Conservation (phyloP, 1,139 yeast genomes). For the Taphrina confusa region DNA sequence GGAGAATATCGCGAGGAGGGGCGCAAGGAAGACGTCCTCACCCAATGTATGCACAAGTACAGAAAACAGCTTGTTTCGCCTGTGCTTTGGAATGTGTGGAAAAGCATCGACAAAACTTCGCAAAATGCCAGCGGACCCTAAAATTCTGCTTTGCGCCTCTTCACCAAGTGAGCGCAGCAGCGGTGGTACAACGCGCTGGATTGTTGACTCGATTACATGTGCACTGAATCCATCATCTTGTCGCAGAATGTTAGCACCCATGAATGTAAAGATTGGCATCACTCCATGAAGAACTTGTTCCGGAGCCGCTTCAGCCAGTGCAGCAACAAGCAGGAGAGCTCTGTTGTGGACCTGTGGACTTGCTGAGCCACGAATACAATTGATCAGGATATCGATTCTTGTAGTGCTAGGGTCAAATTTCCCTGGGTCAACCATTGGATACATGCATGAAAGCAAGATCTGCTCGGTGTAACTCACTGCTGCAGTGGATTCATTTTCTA, state of each 20-base stretch:
- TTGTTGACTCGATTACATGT: slow-evolving; percentile 89
- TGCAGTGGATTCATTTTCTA: slow-evolving; percentile 86
- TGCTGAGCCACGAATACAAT: slow-evolving; percentile 81
- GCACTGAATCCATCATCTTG: slow-evolving; percentile 96
- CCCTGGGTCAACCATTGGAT: slow-evolving; percentile 57
- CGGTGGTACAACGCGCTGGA: slow-evolving; percentile 88
- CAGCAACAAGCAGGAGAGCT: slow-evolving; percentile 77
- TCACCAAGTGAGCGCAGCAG: slow-evolving; percentile 54
- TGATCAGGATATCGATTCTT: slow-evolving; percentile 86
- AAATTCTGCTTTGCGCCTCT: slow-evolving; percentile 45
- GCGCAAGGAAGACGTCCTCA: slow-evolving; percentile 64
- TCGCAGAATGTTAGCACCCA: slow-evolving; percentile 97
- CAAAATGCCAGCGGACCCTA: slow-evolving; percentile 76
- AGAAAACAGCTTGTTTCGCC: slow-evolving; percentile 81
- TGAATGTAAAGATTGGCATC: slow-evolving; percentile 97
- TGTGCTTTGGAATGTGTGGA: slow-evolving; percentile 92
- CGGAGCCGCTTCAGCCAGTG: slow-evolving; percentile 83
- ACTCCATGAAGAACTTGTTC: slow-evolving; percentile 91
- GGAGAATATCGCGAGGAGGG: slow-evolving; percentile 74
- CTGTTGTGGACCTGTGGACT: slow-evolving; percentile 96
- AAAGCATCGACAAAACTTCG: slow-evolving; percentile 91
- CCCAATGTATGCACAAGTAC: slow-evolving; percentile 78
- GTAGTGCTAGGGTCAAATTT: slow-evolving; percentile 53
- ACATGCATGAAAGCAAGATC: slow-evolving; percentile 83
- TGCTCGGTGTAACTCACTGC: slow-evolving; percentile 93